Base-by-base conservation (phyloP, 108 stramenopile genomes). In the Heterococcus sp. region DNA sequence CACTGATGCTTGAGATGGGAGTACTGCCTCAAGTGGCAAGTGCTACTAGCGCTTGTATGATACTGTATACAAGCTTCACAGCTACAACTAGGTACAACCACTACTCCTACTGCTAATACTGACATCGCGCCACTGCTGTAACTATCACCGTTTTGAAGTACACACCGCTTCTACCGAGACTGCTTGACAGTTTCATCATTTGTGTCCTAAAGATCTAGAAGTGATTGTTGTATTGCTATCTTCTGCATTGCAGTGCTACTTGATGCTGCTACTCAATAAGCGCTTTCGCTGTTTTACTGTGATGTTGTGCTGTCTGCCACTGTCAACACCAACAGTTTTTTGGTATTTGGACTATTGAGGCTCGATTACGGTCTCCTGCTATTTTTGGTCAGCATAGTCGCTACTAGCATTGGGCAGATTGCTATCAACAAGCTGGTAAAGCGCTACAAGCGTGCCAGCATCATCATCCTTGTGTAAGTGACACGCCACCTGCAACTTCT, bases 1-100 rank as follows among this genome's bases (percentile, higher is more conserved):
- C 94, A 1, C 89, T 96, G 26, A 94, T 96, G 95, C 88, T 96
- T 21, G 92, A 93, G 67, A 93, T 96, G 93, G 93, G 92, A 4
- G 67, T 58, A 21, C 21, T 58, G 46, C 46, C 46, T 14, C 46
- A 58, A 21, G 46, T 58, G 46, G 87, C 93, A 0, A 89, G 91
- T 26, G 93, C 94, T 8, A 88, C 92, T 33, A 90, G 91, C 1
- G 93, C 94, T 0, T 86, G 88, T 67, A 98, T 98, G 97, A 93
- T 95, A 66, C 86, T 98, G n/a, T 95, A 94, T 85, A 96, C 97
- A 3, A 87, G 89, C 32, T 88, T 94, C 75, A 85, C 92, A 29
- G 93, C 95, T 3, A 91, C 94, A 26, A 93, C 94, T 0, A 93
- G 93, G 35, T 75, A 58, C 8, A 58, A 14, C 14, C 46, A 21